Evolutionary conservation across 2,329 filamentous ascomycete species (phyloP).

Genomic region (Pseudogymnoascus sp.): DNA sequence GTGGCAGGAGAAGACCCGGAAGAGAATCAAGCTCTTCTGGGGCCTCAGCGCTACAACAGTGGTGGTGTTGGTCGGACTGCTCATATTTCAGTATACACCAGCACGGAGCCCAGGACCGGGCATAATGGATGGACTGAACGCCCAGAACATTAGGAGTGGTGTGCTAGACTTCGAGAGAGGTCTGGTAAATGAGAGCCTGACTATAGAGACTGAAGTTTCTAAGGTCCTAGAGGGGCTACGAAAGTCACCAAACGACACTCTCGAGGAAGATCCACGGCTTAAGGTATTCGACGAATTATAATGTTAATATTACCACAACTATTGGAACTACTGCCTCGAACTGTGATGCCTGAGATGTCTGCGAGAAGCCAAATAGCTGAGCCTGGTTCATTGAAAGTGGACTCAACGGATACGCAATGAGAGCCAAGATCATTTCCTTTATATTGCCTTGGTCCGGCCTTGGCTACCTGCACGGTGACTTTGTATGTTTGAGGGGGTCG

Average conservation of each 20-base stretch:
- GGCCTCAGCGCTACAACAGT: constrained; percentile 45
- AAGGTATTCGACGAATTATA: constrained; percentile 29
- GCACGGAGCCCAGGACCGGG: constrained; percentile 11
- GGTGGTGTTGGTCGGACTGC: constrained; percentile 39
- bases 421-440: background rate
- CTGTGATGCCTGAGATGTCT: background rate
- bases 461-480: constrained; percentile 4
- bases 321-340: background rate
- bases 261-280: constrained; percentile 25
- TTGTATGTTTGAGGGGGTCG: background rate
- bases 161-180: constrained; percentile 17
- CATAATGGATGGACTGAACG: constrained; percentile 17
- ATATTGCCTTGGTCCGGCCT: background rate
- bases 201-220: constrained; percentile 47
- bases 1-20: constrained; percentile 61
- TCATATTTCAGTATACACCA: constrained; percentile 30
- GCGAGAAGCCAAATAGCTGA: background rate
- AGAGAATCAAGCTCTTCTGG: constrained; percentile 57
- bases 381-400: background rate
- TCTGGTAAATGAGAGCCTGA: constrained; percentile 6
- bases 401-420: background rate
- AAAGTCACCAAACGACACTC: background rate
- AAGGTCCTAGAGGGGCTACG: constrained; percentile 49
- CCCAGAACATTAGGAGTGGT: constrained; percentile 13
- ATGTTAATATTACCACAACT: constrained; percentile 5